Evolutionary conservation across 306 rosid species (phyloP), one percentile per base, ranked within the genome.

Genomic region (Pyrus bretschneideri): DNA sequence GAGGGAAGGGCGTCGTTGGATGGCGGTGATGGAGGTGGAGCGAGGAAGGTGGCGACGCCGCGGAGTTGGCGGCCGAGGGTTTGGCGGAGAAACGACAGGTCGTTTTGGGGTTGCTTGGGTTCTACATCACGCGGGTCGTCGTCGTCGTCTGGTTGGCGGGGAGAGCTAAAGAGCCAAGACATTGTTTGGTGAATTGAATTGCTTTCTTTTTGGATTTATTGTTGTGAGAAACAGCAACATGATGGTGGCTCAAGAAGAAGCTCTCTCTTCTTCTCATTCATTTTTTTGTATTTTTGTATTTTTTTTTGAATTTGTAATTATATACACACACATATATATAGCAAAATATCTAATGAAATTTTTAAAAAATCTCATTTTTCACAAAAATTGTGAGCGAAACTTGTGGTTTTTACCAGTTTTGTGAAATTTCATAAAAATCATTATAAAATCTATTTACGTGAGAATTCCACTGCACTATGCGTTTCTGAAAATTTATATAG

Each of bases 11-110:
- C 90, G 27, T 84, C 85, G 77, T 89, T 88, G 71, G 71, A 71
- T 79, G 87, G 54, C 93, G 96, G 65, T 88, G 79, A 62, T 65
- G 96, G 96, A 25, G 92, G 96, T 2, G 98, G 97, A 76, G 96
- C 96, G 40, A 95, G 90, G 82, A 95, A 95, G 82, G 86, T 81
- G 57, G 96, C 96, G 51, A 95, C 91, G 78, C 92, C 97, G 69
- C 96, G 97, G 72, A 92, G 78, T 73, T 84, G 89, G 42, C 88
- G 84, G 77, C 82, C 74, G 69, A 88, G 86, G 71, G 87, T 81
- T 65, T 76, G 75, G 74, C 85, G 27, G 72, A 94, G 76, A 30
- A 68, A 80, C 27, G 97, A 88, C 31, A 86, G 49, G 75, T 91
- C 96, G 15, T 86, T 92, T 67, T 79, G 82, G 64, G 84, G 82